Evolutionary conservation across 441 rosid genomes (phyloP).

Genomic region (Gossypium gossypioides): DNA sequence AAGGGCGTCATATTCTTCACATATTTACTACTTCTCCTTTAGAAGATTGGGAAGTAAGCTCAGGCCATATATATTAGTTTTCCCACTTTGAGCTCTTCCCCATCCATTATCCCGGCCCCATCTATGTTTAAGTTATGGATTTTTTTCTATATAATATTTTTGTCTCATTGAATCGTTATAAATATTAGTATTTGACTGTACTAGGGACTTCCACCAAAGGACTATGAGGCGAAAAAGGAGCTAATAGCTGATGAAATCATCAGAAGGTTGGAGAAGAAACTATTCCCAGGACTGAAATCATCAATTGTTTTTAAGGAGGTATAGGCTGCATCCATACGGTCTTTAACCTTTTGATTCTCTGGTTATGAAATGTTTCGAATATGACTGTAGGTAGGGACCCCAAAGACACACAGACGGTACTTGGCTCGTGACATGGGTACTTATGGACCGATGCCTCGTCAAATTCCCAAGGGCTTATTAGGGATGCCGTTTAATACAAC

Average conservation of each 20-base stretch:
- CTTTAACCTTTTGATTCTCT: background rate
- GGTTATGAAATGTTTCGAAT: background rate
- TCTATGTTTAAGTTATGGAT: background rate
- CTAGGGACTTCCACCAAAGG: constrained; percentile 65
- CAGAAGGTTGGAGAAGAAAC: constrained; percentile 67
- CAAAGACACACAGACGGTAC: constrained; percentile 79
- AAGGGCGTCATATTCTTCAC: constrained; percentile 76
- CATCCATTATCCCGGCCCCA: background rate
- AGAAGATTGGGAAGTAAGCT: constrained; percentile 78
- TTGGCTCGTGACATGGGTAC: constrained; percentile 81
- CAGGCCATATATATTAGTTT: background rate
- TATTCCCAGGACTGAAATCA: constrained; percentile 74
- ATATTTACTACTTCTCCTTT: constrained; percentile 78
- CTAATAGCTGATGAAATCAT: constrained; percentile 54
- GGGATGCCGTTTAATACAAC: constrained; percentile 98
- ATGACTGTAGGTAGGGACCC: constrained; percentile 64
- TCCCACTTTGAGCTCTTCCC: background rate
- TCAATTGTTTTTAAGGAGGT: constrained; percentile 84
- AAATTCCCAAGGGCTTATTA: constrained; percentile 72
- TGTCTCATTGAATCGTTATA: background rate
- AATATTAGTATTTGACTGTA: constrained; percentile 9
- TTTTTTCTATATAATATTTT: background rate
- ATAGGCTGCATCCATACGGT: background rate
- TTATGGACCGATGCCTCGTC: constrained; percentile 90
- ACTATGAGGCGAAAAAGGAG: constrained; percentile 74